Base-by-base conservation (phyloP, 2,329 filamentous ascomycete species). In the Ceratocystis cacaofunesta region DNA sequence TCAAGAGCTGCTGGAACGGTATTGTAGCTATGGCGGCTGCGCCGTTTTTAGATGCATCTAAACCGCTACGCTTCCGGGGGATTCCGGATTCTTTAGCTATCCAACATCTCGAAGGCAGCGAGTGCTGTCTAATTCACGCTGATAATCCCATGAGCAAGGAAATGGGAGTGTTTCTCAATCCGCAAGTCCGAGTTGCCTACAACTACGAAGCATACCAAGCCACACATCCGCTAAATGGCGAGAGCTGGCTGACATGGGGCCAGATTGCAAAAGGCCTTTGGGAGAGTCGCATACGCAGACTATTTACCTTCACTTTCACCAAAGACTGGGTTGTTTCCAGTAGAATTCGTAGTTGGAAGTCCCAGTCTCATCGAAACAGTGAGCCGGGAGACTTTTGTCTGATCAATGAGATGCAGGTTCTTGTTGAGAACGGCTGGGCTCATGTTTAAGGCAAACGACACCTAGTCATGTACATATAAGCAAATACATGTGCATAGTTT, bases 71-170 rank as follows among this genome's bases (percentile, higher is more conserved):
- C n/a, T 89, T 89, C 73, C 82, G 87, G 8, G 85, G 79, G 3
- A 78, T 88, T 25, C 71, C 82, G 0, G 86, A 89, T 70, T 80
- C 78, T 3, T 80, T 92, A 1, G 83, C 83, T 1, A 71, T 73
- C 6, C 71, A 76, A 30, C 87, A 89, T 71, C 77, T 91, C 30
- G 89, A 92, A 73, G 88, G 80, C n/a, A 88, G 84, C 15, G 88
- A 92, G 74, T 91, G 88, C 76, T 92, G 89, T 73, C 80, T 92
- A 63, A 84, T 90, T 65, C 87, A 90, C 71, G 82, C 83, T 1
- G 87, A 90, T 70, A 90, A 89, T 70, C 82, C 82, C 1, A 74
- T 85, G 3, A 79, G 79, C 4, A 71, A 71, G 65, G 73, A 73
- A 5, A 69, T 74, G 65, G 84, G 87, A 62, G 82, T 89, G 5